phyloP scores from a whole-genome alignment of 2,329 filamentous ascomycete genomes.

The Anisogramma anomala region DNA sequence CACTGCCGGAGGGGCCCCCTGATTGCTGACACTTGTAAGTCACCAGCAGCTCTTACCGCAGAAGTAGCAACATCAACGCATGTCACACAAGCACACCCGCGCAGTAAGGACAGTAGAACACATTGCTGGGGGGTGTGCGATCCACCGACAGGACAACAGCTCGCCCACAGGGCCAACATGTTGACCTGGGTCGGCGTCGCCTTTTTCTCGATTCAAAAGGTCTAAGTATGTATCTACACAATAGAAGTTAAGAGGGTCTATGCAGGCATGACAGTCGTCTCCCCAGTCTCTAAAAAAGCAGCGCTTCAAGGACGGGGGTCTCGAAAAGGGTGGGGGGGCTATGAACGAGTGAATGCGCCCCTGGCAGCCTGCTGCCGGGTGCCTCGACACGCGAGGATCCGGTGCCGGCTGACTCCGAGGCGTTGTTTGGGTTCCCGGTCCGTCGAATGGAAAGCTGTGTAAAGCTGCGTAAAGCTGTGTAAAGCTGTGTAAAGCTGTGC shows the following conservation, averaged over 20 bases:
- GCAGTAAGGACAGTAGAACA: too few species aligned
- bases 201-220: background rate
- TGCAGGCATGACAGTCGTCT: slow-evolving; percentile 10
- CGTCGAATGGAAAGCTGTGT: background rate
- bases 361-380: too few species aligned
- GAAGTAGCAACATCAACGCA: too few species aligned
- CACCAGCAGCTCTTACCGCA: too few species aligned
- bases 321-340: slow-evolving; percentile 1
- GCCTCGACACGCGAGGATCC: too few species aligned
- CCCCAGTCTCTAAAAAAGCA: background rate
- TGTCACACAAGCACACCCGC: too few species aligned
- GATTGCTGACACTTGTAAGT: too few species aligned
- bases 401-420: too few species aligned
- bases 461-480: background rate
- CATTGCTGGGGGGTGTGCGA: too few species aligned
- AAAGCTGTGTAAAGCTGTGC: background rate
- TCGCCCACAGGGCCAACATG: background rate
- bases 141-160: background rate
- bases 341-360: background rate
- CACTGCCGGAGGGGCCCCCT: too few species aligned
- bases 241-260: slow-evolving; percentile 12
- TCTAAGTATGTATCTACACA: slow-evolving; percentile 11
- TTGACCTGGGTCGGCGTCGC: background rate
- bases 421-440: too few species aligned
- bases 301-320: slow-evolving; percentile 2